Percentiles rank a stretch among this genome's conserved stretches.
Evolutionary conservation across 2,329 filamentous ascomycete genomes (phyloP).

Genomic region (Cytospora schulzeri): DNA sequence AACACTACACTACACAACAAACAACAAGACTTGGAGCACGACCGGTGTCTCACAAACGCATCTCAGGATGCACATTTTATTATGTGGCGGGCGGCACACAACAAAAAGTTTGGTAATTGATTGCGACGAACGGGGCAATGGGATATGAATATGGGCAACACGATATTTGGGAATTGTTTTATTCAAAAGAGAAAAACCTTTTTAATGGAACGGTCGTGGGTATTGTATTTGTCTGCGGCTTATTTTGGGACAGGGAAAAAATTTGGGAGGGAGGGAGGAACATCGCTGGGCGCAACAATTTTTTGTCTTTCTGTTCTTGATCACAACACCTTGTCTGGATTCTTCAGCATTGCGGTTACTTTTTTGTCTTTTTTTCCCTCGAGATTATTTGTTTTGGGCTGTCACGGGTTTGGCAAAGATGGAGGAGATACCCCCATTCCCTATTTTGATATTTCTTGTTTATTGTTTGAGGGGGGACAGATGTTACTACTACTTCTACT

Average conservation of each 20-base stretch:
- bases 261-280: not conserved
- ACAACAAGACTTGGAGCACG: not conserved
- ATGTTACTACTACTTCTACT: not conserved
- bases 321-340: not conserved
- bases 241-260: not conserved
- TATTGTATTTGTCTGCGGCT: conserved; percentile 16
- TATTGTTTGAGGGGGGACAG: conserved; percentile 2
- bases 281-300: conserved; percentile 23
- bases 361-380: not conserved
- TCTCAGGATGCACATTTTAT: conserved; percentile 4
- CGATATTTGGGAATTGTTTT: conserved; percentile 13
- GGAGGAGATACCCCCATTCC: conserved; percentile 22
- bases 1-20: not conserved
- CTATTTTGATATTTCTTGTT: conserved; percentile 14
- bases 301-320: conserved; percentile 14
- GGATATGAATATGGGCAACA: conserved; percentile 8
- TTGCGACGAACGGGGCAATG: conserved; percentile 2
- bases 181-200: not conserved
- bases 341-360: not conserved
- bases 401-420: conserved; percentile 16
- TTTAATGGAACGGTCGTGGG: conserved; percentile 23
- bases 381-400: not conserved
- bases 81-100: conserved; percentile 13
- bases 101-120: conserved; percentile 8
- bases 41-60: not conserved